phyloP scores from a whole-genome alignment of 768 basidiomycete genomes.

The Calocybe cyanea region DNA sequence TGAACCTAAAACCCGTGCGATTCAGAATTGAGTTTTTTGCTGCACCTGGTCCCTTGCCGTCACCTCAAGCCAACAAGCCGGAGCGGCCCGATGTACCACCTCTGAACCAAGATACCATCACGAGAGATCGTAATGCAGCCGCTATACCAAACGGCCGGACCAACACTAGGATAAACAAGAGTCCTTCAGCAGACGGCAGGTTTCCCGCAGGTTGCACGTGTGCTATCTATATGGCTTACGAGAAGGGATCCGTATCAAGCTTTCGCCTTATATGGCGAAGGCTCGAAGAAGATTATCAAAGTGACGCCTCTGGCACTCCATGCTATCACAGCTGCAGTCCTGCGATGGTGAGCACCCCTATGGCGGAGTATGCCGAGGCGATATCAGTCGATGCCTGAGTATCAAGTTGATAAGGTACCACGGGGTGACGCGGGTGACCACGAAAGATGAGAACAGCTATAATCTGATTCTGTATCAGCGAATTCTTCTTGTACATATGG shows the following conservation, averaged over 20 bases:
- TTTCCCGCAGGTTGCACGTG: conserved; percentile 44
- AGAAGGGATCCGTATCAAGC: conserved; percentile 87
- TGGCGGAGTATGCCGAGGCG: conserved; percentile 37
- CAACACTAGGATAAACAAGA: conserved; percentile 20
- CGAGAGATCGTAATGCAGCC: no score
- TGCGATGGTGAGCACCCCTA: conserved; percentile 35
- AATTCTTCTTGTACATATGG: no score
- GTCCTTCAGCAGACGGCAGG: conserved; percentile 15
- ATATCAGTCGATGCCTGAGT: no score
- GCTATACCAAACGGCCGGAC: conserved; percentile 21
- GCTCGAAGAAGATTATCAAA: conserved; percentile 65
- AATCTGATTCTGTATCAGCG: no score
- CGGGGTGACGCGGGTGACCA: no score
- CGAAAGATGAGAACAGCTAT: no score
- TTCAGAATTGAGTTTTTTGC: conserved; percentile 78
- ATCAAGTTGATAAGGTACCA: no score
- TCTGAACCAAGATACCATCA: conserved; percentile 9
- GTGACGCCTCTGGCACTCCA: conserved; percentile 25
- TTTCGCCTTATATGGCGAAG: conserved; percentile 76
- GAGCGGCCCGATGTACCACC: conserved; percentile 12
- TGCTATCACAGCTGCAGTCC: conserved; percentile 34
- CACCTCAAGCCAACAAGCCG: conserved; percentile 7
- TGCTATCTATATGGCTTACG: conserved; percentile 74
- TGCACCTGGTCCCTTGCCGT: conserved; percentile 14
- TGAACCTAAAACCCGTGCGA: conserved; percentile 67